These are phyloP conservation scores for Rhipidocladum racemiflorum DNA, from an alignment of 176 grass and related monocot species.

Conservation along the genomic window DNA sequence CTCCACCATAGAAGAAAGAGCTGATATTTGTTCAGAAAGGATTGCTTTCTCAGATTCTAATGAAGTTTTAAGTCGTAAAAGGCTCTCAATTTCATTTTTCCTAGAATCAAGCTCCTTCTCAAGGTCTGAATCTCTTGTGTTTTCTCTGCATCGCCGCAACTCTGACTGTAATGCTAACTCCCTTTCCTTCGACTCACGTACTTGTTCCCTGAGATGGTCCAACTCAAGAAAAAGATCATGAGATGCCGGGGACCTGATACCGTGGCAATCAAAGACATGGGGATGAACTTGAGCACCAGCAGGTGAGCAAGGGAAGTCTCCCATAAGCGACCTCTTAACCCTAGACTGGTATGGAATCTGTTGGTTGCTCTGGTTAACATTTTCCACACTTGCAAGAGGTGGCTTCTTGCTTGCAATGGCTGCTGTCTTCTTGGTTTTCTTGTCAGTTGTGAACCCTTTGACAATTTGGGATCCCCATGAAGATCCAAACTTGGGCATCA, in stretches of 20 bases:
- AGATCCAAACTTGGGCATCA: conserved; percentile 80
- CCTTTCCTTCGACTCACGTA: conserved; percentile 87
- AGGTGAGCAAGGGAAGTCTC: conserved; percentile 78
- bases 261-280: conserved; percentile 71
- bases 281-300: conserved; percentile 92
- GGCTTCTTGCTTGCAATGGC: conserved; percentile 69
- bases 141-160: conserved; percentile 70
- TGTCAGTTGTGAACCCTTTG: conserved; percentile 84
- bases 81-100: conserved; percentile 62
- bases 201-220: conserved; percentile 83
- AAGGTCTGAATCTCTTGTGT: conserved; percentile 67
- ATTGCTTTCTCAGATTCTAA: conserved; percentile 71
- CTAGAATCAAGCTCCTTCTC: conserved; percentile 79
- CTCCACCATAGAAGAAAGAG: conserved; percentile 58
- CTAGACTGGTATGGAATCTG: conserved; percentile 68
- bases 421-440: conserved; percentile 74
- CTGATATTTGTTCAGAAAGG: conserved; percentile 66
- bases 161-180: conserved; percentile 67
- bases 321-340: conserved; percentile 86
- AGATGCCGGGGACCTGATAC: conserved; percentile 70
- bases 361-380: conserved; percentile 47
- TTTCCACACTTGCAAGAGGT: conserved; percentile 49
- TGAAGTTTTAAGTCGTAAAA: conserved; percentile 47
- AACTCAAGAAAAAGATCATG: conserved; percentile 93
- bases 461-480: conserved; percentile 99